Evolutionary conservation across 768 basidiomycete species (phyloP), one percentile per base, ranked within the genome.

Genomic region (Sutorius australiensis): DNA sequence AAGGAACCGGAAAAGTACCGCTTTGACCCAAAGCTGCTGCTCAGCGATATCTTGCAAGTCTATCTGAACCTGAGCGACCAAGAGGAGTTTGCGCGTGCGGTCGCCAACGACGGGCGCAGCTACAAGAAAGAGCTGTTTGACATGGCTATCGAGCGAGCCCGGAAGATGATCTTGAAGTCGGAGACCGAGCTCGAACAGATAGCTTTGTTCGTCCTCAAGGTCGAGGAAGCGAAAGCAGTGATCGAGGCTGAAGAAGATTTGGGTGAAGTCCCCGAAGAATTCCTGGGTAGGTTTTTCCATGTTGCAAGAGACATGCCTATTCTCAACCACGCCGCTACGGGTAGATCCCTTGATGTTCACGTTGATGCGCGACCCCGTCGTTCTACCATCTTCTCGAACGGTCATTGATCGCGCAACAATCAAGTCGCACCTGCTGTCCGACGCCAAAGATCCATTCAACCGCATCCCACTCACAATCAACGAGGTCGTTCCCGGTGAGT

Each of bases 391-490:
- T 0, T 98, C 95, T 2, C 78, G 75, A 48, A 74, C 81, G 0
- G 78, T 89, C 32, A 68, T 99, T 39, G 97, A 99, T 68, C 83
- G 90, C 21, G 77, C 88, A 2, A 98, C 95, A 2, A 98, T 99
- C 75, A 95, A 95, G 63, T 89, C 93, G 1, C 94, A 97, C 68
- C 73, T 98, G 33, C 75, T 99, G 17, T 95, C 93, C 0, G 95
- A 97, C 62, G 72, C 85, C 16, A 90, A 84, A 48, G 97, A 99
- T 70, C 97, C 97, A 1, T 99, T 98, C 80, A 99, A 98, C 70
- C 86, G 97, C 28, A 74, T 78, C 32, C 92, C 95, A 2, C 75
- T 97, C 27, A 69, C 75, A 10, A 82, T 94, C 57, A 88, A 87
- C 50, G 89, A 95, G 11, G 86, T 95, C 13, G 67, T 84, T 53